These are phyloP conservation scores for Trichosporon ovoides DNA, from an alignment of 1,284 basidiomycete genomes.

Conservation along the genomic window DNA sequence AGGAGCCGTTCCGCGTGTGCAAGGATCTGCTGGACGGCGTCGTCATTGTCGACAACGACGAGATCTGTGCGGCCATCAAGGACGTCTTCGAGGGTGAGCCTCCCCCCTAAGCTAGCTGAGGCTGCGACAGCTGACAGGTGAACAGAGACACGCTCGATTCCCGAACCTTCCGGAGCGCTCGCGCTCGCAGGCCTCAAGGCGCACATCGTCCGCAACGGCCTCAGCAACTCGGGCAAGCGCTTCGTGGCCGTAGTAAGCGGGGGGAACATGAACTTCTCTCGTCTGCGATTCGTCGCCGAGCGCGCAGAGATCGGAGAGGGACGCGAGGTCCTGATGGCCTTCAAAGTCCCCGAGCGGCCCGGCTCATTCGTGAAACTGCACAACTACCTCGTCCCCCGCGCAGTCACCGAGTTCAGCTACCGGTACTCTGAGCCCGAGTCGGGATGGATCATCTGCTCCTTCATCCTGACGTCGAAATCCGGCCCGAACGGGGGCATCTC, in stretches of 20 bases:
- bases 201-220: constrained; percentile 73
- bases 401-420: constrained; percentile 96
- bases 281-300: constrained; percentile 93
- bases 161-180: constrained; percentile 95
- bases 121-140: no score
- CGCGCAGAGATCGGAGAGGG: constrained; percentile 96
- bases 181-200: constrained; percentile 88
- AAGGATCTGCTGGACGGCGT: constrained; percentile 75
- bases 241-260: constrained; percentile 91
- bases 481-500: constrained; percentile 44
- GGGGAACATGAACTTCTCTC: constrained; percentile 98
- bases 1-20: constrained; percentile 91
- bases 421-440: constrained; percentile 61
- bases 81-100: constrained; percentile 94
- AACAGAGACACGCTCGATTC: constrained; percentile 89
- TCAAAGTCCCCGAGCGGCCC: constrained; percentile 85
- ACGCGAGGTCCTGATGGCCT: constrained; percentile 83
- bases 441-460: constrained; percentile 79
- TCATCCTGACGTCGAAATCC: constrained; percentile 64
- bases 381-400: constrained; percentile 78
- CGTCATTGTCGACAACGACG: constrained; percentile 85
- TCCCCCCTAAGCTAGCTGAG: no score
- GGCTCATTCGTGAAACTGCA: constrained; percentile 92
- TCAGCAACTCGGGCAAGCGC: constrained; percentile 73
- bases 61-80: constrained; percentile 97